A percentile compares a stretch with the other conserved stretches of the same genome.
Evolutionary conservation across 78 protist genomes (phyloP).

Genomic region (Dictyostelium purpureum): DNA sequence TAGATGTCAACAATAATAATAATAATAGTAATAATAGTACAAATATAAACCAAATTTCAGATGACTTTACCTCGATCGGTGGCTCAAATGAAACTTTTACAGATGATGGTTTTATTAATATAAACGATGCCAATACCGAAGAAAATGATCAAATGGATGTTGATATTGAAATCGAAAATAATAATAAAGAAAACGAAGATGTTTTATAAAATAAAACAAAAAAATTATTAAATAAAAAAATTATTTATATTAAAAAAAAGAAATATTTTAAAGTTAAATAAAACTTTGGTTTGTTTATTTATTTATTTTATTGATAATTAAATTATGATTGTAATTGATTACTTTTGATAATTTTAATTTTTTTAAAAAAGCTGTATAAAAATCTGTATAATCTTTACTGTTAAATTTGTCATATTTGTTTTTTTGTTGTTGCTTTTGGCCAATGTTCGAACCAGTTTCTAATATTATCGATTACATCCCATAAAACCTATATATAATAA

Average conservation of each 20-base stretch:
- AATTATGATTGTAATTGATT: no score
- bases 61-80: not conserved
- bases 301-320: not conserved
- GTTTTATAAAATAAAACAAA: not conserved
- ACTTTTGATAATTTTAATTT: no score
- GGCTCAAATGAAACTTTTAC: not conserved
- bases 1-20: no score
- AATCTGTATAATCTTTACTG: no score
- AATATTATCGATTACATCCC: no score
- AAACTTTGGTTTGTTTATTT: not conserved
- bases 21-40: not conserved
- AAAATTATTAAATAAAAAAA: not conserved
- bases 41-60: not conserved
- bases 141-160: not conserved
- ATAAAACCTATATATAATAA: no score
- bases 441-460: no score
- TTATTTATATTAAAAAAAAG: not conserved
- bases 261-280: not conserved
- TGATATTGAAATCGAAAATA: not conserved
- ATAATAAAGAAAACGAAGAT: not conserved
- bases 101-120: conserved; percentile 3
- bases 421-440: no score
- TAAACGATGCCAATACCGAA: not conserved
- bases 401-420: no score
- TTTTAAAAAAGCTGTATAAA: no score